Conservation (phyloP, 1,139 yeast genomes). For the Magnusiomyces sp. region DNA sequence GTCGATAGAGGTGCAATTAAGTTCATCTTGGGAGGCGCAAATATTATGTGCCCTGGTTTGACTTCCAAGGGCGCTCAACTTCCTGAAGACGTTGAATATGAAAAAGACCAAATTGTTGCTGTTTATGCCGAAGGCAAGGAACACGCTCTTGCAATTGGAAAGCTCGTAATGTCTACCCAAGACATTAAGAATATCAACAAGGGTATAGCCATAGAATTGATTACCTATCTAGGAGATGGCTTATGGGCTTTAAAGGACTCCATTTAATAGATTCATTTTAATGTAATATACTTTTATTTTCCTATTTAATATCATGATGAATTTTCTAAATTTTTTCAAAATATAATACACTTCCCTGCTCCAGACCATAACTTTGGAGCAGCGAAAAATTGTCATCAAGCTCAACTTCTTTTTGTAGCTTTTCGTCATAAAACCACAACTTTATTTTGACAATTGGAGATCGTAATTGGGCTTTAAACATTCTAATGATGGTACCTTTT, state of each 20-base stretch:
- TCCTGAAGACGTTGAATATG: constrained; percentile 56
- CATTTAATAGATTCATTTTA: constrained; percentile 6
- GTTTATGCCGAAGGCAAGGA: constrained; percentile 92
- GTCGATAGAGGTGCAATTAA: constrained; percentile 97
- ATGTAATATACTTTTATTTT: too few relatives aligned
- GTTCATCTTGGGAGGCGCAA: constrained; percentile 88
- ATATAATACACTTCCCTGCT: neutral
- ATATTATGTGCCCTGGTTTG: constrained; percentile 95
- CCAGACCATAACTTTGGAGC: neutral
- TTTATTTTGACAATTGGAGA: too few relatives aligned
- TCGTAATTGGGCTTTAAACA: constrained; percentile 8
- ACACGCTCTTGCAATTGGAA: constrained; percentile 82
- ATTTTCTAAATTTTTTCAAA: too few relatives aligned
- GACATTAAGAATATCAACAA: constrained; percentile 79
- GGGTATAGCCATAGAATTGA: constrained; percentile 82
- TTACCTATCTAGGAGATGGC: constrained; percentile 87
- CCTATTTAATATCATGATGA: too few relatives aligned
- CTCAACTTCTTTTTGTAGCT: constrained; percentile 7
- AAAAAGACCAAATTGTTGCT: constrained; percentile 62
- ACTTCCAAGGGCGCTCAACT: constrained; percentile 83
- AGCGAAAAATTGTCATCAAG: neutral
- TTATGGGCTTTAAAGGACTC: constrained; percentile 28
- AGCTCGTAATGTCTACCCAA: constrained; percentile 77
- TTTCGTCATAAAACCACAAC: constrained; percentile 16
- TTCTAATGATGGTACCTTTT: constrained; percentile 18